Conservation (phyloP, 768 basidiomycete species). For the Kwoniella sp. region DNA sequence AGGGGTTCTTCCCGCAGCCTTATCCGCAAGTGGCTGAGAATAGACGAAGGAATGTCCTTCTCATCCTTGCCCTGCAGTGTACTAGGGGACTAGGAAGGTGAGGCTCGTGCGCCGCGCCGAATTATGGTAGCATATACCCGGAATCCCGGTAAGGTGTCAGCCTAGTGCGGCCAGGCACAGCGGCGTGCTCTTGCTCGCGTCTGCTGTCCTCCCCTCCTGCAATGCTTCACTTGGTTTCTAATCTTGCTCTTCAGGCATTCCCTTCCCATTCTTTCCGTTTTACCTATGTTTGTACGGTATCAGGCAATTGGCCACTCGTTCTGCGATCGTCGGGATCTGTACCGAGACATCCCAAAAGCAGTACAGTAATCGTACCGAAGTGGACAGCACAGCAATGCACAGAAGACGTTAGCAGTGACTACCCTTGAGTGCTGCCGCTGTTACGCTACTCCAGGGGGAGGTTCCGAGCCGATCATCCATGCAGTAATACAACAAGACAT, state of each 20-base stretch:
- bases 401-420: too few relatives aligned
- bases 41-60: too few relatives aligned
- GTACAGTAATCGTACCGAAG: too few relatives aligned
- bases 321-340: not conserved
- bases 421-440: not conserved
- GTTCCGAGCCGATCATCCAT: not conserved
- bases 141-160: constrained; percentile 1
- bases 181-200: not conserved
- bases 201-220: not conserved
- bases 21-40: too few relatives aligned
- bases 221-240: too few relatives aligned
- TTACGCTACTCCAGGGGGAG: not conserved
- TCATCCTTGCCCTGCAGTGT: too few relatives aligned
- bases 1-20: too few relatives aligned
- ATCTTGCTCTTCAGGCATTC: not conserved
- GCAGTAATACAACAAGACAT: too few relatives aligned
- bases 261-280: too few relatives aligned
- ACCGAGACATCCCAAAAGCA: not conserved
- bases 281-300: too few relatives aligned
- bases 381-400: not conserved
- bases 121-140: constrained; percentile 2
- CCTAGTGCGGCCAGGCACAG: not conserved
- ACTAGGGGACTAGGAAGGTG: too few relatives aligned
- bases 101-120: not conserved
- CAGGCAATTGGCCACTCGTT: not conserved